Evolutionary conservation across 139 green algal species (phyloP).

Genomic region (Chlamydomonas sphaeroides): DNA sequence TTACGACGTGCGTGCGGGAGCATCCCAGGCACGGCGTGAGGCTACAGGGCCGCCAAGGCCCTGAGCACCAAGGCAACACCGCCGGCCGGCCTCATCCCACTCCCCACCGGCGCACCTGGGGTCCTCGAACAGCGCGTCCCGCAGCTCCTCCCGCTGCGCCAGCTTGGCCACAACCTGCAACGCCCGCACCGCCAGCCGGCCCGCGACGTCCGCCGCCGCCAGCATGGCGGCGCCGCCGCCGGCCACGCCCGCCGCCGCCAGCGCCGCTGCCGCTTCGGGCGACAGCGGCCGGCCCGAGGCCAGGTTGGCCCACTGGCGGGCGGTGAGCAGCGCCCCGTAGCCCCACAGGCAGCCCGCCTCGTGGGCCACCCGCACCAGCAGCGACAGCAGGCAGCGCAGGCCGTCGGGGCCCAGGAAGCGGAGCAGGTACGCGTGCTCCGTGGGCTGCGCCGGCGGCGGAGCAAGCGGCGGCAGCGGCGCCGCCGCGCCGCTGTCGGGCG

Average conservation of each 20-base stretch:
- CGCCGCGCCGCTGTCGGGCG: not conserved
- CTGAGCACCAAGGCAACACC: too few relatives aligned
- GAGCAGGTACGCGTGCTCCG: not conserved
- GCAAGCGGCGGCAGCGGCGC: too few relatives aligned
- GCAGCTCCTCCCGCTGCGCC: slow-evolving; percentile 32
- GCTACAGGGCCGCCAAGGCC: too few relatives aligned
- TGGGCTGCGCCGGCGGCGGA: too few relatives aligned
- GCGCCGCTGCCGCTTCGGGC: not conserved
- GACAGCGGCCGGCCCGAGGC: not conserved
- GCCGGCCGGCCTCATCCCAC: too few relatives aligned
- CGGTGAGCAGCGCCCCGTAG: not conserved
- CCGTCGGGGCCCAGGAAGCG: not conserved
- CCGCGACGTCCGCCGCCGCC: slow-evolving; percentile 2
- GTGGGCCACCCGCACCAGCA: slow-evolving; percentile 37
- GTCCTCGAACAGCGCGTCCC: slow-evolving; percentile 9
- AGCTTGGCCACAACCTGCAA: slow-evolving; percentile 48
- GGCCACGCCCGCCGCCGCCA: not conserved
- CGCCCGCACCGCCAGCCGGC: slow-evolving; percentile 38
- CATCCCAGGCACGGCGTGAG: too few relatives aligned
- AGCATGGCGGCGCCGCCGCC: not conserved
- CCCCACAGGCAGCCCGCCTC: slow-evolving; percentile 42
- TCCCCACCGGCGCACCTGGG: slow-evolving; percentile 1
- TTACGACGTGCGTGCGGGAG: too few relatives aligned
- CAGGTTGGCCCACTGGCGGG: not conserved
- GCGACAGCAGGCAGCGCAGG: slow-evolving; percentile 27